Conservation (phyloP, 1,284 basidiomycete genomes). For the Trametes pubescens region DNA sequence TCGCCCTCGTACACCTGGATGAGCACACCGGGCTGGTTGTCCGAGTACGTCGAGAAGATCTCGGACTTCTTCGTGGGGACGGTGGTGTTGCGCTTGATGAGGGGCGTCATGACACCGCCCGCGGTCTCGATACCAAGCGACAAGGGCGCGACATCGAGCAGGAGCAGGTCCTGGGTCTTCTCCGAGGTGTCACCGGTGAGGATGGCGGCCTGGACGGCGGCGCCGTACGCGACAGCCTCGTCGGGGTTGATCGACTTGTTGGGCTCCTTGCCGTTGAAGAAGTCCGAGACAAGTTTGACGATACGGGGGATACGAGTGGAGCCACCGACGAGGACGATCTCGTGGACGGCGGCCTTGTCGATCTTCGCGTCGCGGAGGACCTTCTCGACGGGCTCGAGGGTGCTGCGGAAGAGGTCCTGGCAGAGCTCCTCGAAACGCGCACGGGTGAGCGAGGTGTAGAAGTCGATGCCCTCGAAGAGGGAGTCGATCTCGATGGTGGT, state of each 20-base stretch:
- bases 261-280: slow-evolving; percentile 98
- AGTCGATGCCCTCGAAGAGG: slow-evolving; percentile 97
- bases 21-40: slow-evolving; percentile 99
- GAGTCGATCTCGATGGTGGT: slow-evolving; percentile 99
- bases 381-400: slow-evolving; percentile 98
- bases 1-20: slow-evolving; percentile 99
- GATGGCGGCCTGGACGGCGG: slow-evolving; percentile 98
- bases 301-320: slow-evolving; percentile 99
- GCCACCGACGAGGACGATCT: slow-evolving; percentile 98
- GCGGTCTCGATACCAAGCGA: slow-evolving; percentile 99
- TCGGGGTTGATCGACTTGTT: slow-evolving; percentile 99
- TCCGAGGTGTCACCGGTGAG: slow-evolving; percentile 98
- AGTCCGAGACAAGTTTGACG: slow-evolving; percentile 97
- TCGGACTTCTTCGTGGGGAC: slow-evolving; percentile 99
- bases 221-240: slow-evolving; percentile 99
- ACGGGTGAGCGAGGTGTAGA: slow-evolving; percentile 98
- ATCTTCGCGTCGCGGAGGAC: slow-evolving; percentile 98
- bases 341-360: slow-evolving; percentile 94
- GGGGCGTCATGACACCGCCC: slow-evolving; percentile 97
- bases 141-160: slow-evolving; percentile 96
- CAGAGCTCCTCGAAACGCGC: slow-evolving; percentile 99
- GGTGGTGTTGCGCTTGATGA: slow-evolving; percentile 99
- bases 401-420: slow-evolving; percentile 96
- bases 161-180: slow-evolving; percentile 96
- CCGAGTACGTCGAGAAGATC: slow-evolving; percentile 98